Conservation (phyloP, 805 yeast genomes). For the Saturnispora dispora region DNA sequence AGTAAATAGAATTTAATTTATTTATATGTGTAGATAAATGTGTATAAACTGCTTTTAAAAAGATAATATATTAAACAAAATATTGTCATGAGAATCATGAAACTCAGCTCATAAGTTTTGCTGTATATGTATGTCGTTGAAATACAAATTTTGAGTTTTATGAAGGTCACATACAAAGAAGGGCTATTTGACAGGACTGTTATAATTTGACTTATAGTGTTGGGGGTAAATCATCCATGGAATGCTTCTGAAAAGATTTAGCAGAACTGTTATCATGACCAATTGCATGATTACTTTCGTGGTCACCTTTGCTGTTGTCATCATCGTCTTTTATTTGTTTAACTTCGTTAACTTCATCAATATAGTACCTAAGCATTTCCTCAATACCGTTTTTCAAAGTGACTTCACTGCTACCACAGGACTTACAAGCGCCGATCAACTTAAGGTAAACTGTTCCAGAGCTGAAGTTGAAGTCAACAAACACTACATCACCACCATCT, state of each 20-base stretch:
- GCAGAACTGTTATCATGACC: background rate
- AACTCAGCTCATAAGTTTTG: too few species aligned
- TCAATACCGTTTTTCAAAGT: conserved; percentile 94
- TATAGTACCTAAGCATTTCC: conserved; percentile 93
- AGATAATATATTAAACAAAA: background rate
- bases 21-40: background rate
- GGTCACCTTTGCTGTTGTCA: conserved; percentile 36
- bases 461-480: conserved; percentile 74
- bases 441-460: conserved; percentile 83
- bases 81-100: too few species aligned
- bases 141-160: background rate
- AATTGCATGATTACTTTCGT: conserved; percentile 15
- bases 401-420: conserved; percentile 84
- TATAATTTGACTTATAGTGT: conserved; percentile 18
- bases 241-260: conserved; percentile 7
- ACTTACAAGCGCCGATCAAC: conserved; percentile 91
- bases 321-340: conserved; percentile 82
- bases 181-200: background rate
- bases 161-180: background rate
- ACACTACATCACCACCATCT: conserved; percentile 96
- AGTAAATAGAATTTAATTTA: background rate
- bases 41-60: background rate
- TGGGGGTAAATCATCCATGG: conserved; percentile 28
- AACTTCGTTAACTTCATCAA: conserved; percentile 88
- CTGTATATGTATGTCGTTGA: background rate